phyloP scores from a whole-genome alignment of 495 filamentous ascomycete genomes.

The Lasiosphaeris hirsuta region DNA sequence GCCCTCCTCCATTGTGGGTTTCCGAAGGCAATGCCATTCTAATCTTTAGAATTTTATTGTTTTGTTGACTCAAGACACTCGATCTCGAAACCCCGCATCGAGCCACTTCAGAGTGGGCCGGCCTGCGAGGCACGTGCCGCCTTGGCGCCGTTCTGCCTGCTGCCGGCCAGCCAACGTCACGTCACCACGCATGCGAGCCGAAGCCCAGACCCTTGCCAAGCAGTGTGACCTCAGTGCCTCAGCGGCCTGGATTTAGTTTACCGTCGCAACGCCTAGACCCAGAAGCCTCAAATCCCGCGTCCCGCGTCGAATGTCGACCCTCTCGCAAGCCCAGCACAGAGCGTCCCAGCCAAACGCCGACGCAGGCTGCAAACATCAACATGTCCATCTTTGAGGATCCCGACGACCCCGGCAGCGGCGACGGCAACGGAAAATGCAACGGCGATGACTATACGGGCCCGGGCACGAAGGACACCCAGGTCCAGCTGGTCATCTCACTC shows the following conservation, averaged over 20 bases:
- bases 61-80: not conserved
- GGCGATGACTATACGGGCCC: constrained; percentile 33
- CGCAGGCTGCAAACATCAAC: not conserved
- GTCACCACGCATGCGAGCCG: constrained; percentile 10
- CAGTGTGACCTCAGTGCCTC: not conserved
- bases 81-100: not conserved
- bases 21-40: too few relatives aligned
- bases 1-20: too few relatives aligned
- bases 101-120: too few relatives aligned
- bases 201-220: not conserved
- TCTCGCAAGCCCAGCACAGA: not conserved
- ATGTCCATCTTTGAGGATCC: constrained; percentile 23
- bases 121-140: not conserved
- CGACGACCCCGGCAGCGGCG: not conserved
- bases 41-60: not conserved
- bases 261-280: not conserved
- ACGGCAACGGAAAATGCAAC: constrained; percentile 24
- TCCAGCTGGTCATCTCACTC: constrained; percentile 53
- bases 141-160: not conserved
- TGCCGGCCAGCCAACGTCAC: not conserved
- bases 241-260: not conserved
- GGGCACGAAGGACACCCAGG: constrained; percentile 40
- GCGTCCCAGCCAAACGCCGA: not conserved
- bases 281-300: not conserved
- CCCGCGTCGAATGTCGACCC: not conserved